Evolutionary conservation across 139 green algal species (phyloP).

Genomic region (Pycnococcus provasolii): DNA sequence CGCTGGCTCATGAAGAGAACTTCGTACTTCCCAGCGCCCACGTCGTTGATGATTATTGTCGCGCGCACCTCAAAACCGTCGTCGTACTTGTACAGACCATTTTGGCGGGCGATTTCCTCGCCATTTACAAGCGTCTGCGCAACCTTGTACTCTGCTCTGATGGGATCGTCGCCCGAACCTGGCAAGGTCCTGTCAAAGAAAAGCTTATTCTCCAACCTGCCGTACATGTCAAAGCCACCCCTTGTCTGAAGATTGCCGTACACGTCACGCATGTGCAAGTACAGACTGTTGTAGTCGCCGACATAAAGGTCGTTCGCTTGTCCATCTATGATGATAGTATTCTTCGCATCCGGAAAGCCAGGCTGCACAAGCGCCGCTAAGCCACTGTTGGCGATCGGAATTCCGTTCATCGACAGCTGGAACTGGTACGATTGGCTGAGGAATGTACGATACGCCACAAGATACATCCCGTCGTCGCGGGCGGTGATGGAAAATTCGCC

Average conservation of each 20-base stretch:
- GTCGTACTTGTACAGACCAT: not conserved
- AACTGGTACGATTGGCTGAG: not conserved
- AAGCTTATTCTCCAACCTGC: constrained; percentile 3
- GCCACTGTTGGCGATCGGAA: not conserved
- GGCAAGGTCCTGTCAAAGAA: not conserved
- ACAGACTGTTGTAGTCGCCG: constrained; percentile 8
- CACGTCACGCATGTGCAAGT: constrained; percentile 1
- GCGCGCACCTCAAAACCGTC: not conserved
- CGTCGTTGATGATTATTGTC: not conserved
- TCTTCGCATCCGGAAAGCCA: not conserved
- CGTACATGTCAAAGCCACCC: constrained; percentile 3
- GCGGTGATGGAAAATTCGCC: no score
- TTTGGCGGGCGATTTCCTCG: not conserved
- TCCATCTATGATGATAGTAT: not conserved
- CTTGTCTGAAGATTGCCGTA: constrained; percentile 13
- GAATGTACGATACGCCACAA: not conserved
- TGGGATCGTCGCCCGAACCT: constrained; percentile 5
- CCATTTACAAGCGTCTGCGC: no score
- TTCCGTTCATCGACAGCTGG: not conserved
- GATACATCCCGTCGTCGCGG: not conserved
- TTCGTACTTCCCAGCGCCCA: not conserved
- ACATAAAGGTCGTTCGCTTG: not conserved
- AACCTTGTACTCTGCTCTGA: constrained; percentile 9
- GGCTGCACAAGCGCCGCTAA: not conserved
- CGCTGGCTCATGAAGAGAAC: not conserved